A percentile compares a stretch with the other conserved stretches of the same genome.
phyloP scores from a whole-genome alignment of 768 basidiomycete species.

The Obba rivulosa region DNA sequence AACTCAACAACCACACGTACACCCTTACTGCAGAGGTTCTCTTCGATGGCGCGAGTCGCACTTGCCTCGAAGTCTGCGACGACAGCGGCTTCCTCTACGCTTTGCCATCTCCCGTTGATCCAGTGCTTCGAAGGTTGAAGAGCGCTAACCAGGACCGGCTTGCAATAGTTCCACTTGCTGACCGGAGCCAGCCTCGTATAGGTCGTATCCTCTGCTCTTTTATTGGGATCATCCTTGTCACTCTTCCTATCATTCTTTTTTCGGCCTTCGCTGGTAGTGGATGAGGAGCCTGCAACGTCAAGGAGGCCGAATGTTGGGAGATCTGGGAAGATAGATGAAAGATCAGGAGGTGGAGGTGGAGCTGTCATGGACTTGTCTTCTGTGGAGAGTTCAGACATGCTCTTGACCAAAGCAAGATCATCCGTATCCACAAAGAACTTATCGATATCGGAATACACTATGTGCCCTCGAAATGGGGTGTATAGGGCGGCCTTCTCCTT shows the following conservation, averaged over 20 bases:
- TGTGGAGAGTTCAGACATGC: conserved; percentile 20
- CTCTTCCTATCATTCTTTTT: conserved; percentile 50
- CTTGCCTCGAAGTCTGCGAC: conserved; percentile 38
- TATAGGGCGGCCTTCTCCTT: conserved; percentile 41
- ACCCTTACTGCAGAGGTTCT: conserved; percentile 28
- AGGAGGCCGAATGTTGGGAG: conserved; percentile 56
- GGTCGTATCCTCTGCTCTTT: conserved; percentile 73
- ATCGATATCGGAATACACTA: conserved; percentile 40
- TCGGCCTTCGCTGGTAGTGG: conserved; percentile 33
- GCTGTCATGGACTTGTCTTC: conserved; percentile 19
- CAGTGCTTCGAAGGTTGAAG: conserved; percentile 77
- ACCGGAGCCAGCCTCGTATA: conserved; percentile 72
- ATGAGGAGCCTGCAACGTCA: conserved; percentile 26
- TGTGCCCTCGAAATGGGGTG: conserved; percentile 53
- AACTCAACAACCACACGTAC: not conserved
- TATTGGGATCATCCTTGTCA: conserved; percentile 67
- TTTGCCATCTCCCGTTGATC: conserved; percentile 57
- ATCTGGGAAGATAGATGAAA: conserved; percentile 80
- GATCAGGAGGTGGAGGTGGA: conserved; percentile 36
- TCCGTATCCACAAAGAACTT: conserved; percentile 52
- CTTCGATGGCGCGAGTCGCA: conserved; percentile 21
- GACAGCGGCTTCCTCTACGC: conserved; percentile 52
- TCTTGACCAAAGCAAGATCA: conserved; percentile 32
- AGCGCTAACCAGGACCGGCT: conserved; percentile 81
- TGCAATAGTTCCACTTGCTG: conserved; percentile 72